Conservation (phyloP, 2,329 filamentous ascomycete species). For the Colletotrichum cuscutae region DNA sequence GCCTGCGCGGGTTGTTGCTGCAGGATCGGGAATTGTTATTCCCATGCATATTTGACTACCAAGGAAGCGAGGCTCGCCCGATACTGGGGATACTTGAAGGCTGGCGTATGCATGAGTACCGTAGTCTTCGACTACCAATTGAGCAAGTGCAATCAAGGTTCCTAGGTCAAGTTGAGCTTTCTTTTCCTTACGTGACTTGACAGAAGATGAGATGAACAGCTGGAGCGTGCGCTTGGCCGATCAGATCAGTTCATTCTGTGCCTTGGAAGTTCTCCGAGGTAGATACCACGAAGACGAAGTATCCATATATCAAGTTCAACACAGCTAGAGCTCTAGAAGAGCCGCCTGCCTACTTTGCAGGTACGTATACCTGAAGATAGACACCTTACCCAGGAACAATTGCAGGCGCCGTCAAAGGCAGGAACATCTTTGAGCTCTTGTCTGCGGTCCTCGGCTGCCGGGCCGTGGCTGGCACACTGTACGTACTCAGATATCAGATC, state of each 20-base stretch:
- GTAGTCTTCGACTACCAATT: no score
- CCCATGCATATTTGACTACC: no score
- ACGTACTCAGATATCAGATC: no score
- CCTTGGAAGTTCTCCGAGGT: background rate
- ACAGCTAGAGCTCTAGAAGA: background rate
- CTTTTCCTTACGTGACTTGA: background rate
- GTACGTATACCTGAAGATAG: no score
- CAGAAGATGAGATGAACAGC: background rate
- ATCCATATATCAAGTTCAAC: background rate
- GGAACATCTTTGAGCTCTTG: background rate
- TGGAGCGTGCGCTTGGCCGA: background rate
- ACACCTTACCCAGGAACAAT: background rate
- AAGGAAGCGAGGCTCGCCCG: background rate
- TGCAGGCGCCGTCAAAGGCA: background rate
- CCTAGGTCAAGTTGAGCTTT: background rate
- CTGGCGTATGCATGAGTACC: background rate
- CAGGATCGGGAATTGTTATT: background rate
- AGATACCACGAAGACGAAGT: background rate
- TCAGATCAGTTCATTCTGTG: background rate
- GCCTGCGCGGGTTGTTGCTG: constrained; percentile 6
- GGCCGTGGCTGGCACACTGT: background rate
- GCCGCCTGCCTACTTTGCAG: no score
- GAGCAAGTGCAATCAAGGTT: no score
- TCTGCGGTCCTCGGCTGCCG: background rate
- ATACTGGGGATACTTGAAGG: background rate